Percentiles rank a stretch among this genome's conserved stretches.
Evolutionary conservation across 2,329 filamentous ascomycete species (phyloP).

Genomic region (Colletotrichum spinosum): DNA sequence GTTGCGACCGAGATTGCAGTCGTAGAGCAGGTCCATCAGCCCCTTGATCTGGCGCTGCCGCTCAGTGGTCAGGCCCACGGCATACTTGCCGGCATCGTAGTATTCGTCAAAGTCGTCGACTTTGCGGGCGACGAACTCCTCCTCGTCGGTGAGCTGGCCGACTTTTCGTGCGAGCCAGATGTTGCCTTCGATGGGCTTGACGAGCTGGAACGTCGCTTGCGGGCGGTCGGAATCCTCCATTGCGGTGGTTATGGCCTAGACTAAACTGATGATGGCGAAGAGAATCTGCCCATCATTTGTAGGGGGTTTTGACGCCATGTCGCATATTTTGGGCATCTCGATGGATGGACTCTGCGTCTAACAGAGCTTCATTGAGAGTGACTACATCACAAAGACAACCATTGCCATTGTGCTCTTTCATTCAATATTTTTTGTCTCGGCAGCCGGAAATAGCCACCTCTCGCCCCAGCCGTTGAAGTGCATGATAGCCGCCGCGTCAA

Average conservation of each 20-base stretch:
- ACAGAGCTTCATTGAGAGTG: not conserved
- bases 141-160: constrained; percentile 42
- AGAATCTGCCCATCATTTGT: too few relatives aligned
- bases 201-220: constrained; percentile 43
- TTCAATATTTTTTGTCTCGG: constrained; percentile 27
- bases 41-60: constrained; percentile 39
- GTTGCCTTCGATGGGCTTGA: constrained; percentile 44
- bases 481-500: too few relatives aligned
- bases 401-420: constrained; percentile 3
- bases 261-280: not conserved
- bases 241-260: not conserved
- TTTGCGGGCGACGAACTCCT: constrained; percentile 48
- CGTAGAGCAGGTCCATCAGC: constrained; percentile 44
- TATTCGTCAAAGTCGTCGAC: constrained; percentile 38
- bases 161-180: constrained; percentile 48
- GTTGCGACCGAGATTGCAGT: constrained; percentile 44
- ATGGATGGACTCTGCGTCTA: constrained; percentile 14
- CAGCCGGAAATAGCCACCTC: constrained; percentile 12
- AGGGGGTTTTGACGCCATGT: too few relatives aligned
- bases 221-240: constrained; percentile 24
- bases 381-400: constrained; percentile 13
- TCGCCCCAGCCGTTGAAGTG: not conserved
- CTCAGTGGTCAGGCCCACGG: constrained; percentile 35
- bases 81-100: constrained; percentile 21
- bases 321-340: not conserved